Conservation (phyloP, 768 basidiomycete species). For the Neoboletus brunneissimus region DNA sequence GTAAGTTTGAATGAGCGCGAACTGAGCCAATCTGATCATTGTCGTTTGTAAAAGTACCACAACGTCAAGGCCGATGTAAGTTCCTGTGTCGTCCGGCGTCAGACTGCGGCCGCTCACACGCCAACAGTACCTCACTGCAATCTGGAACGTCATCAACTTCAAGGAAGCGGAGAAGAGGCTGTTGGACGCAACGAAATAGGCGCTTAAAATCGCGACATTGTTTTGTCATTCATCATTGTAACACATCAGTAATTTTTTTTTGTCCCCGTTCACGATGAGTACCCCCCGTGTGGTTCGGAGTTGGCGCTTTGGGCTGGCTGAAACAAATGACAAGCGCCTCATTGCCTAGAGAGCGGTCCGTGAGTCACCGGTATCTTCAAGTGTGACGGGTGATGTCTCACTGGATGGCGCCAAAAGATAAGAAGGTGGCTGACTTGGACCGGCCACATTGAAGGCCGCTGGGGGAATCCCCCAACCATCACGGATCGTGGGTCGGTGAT, state of each 20-base stretch:
- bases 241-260: neutral
- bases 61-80: constrained; percentile 93
- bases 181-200: constrained; percentile 37
- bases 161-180: constrained; percentile 77
- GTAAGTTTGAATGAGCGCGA: constrained; percentile 1
- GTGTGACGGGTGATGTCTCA: neutral
- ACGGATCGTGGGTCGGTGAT: neutral
- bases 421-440: neutral
- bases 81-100: constrained; percentile 11
- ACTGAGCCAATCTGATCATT: constrained; percentile 4
- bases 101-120: constrained; percentile 3
- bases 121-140: constrained; percentile 82
- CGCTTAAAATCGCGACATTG: neutral
- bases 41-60: constrained; percentile 58
- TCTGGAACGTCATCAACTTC: constrained; percentile 97
- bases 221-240: constrained; percentile 10
- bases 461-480: neutral
- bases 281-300: neutral
- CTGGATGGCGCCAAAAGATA: neutral
- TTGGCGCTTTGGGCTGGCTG: no score
- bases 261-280: neutral
- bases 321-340: neutral
- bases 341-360: neutral
- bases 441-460: neutral
- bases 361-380: neutral